Evolutionary conservation across 2,329 filamentous ascomycete species (phyloP), one percentile per base, ranked within the genome.

Genomic region (Grosmannia serpens): DNA sequence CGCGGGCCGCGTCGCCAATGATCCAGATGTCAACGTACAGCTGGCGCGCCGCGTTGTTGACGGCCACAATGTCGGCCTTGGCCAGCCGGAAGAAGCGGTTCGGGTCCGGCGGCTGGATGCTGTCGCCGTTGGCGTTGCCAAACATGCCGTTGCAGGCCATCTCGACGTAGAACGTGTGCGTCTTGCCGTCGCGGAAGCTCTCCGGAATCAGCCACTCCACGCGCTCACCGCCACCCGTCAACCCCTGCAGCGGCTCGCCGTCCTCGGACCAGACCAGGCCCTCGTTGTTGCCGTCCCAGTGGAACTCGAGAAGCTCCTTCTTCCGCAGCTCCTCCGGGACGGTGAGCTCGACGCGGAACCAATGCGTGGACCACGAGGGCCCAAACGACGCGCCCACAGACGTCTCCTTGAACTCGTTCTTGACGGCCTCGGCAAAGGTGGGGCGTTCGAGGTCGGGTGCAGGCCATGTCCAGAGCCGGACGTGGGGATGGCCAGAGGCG

Each of bases 111-210:
- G 94, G 91, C 69, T 95, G 89, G 65, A 96, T 97, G 35, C 80
- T 84, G 70, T 95, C 89, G 29, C 89, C 90, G 24, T 59, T 87
- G 0, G 91, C 87, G 70, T 96, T 96, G 65, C 94, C 94, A 74
- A 97, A 97, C 91, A 97, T 97, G 71, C 87, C 86, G 71, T 99
- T 99, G 74, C 94, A 97, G 24, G 94, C 94, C 89, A 97, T 96
- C 75, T 99, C 94, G 63, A 99, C 86, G 71, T 96, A 99, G 66
- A 99, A 88, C 22, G 80, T 84, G 70, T 97, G 91, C 67, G 91
- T 83, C 69, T 92, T 85, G 57, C 90, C 91, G 70, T 96, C 89
- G 62, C 88, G 82, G 74, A 88, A 96, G 20, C 77, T 77, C 55
- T 89, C 77, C 10, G 94, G 92, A 51, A 99, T 78, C 60, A 96